Evolutionary conservation across 345 rosid species (phyloP).

Genomic region (Salix udensis): DNA sequence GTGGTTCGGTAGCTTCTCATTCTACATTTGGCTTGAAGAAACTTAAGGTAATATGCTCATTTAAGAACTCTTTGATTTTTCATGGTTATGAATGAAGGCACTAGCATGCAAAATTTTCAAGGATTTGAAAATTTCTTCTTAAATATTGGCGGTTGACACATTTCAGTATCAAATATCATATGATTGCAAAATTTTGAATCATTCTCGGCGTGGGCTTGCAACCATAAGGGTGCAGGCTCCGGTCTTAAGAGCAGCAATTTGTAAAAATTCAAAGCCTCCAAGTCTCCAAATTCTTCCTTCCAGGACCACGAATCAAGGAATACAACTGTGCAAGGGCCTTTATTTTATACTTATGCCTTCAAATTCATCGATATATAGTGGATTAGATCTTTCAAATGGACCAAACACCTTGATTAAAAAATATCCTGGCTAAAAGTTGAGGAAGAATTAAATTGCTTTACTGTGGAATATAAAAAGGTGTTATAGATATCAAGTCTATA

Average conservation of each 20-base stretch:
- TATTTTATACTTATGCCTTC: not conserved
- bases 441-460: not conserved
- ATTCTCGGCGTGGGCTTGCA: too few species aligned
- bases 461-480: not conserved
- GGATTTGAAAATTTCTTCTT: not conserved
- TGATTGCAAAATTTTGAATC: too few species aligned
- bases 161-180: too few species aligned
- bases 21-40: conserved; percentile 50
- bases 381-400: conserved; percentile 3
- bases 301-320: too few species aligned
- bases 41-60: conserved; percentile 38
- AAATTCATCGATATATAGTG: not conserved
- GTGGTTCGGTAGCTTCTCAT: conserved; percentile 41
- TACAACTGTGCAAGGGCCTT: not conserved
- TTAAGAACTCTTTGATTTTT: not conserved
- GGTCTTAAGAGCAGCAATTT: too few species aligned
- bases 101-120: not conserved
- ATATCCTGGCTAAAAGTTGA: conserved; percentile 5
- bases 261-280: too few species aligned
- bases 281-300: too few species aligned
- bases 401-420: conserved; percentile 1
- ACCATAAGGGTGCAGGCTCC: too few species aligned
- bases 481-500: conserved; percentile 5
- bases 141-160: too few species aligned
- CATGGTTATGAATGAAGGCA: not conserved